Percentiles rank a stretch among this genome's conserved stretches.
Conservation (phyloP, 768 basidiomycete genomes). For the Mycena pura region DNA sequence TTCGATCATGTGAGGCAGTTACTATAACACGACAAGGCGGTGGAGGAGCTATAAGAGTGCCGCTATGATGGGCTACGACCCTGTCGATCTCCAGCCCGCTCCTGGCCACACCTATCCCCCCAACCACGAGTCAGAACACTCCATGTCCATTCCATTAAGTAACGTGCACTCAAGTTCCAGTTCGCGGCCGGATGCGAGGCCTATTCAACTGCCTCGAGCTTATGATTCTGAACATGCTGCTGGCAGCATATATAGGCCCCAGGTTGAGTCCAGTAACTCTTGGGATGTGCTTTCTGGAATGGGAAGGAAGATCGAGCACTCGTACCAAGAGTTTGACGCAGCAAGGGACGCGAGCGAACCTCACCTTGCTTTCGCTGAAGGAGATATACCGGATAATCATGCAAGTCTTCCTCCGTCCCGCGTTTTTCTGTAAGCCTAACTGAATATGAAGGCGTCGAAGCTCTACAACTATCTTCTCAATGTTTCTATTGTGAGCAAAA, state of each 20-base stretch:
- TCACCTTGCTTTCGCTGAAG: constrained; percentile 64
- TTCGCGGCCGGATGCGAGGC: background rate
- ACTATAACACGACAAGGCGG: too few species aligned
- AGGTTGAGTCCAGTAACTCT: constrained; percentile 5
- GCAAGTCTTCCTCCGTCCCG: constrained; percentile 39
- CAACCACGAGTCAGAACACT: background rate
- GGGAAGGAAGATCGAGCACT: constrained; percentile 56
- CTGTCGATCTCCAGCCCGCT: constrained; percentile 6
- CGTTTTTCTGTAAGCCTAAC: background rate
- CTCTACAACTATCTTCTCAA: constrained; percentile 79
- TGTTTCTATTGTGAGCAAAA: constrained; percentile 64
- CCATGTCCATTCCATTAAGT: constrained; percentile 17
- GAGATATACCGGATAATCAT: constrained; percentile 64
- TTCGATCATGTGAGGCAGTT: too few species aligned
- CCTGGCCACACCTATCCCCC: constrained; percentile 13
- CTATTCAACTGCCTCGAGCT: background rate
- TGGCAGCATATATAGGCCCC: background rate
- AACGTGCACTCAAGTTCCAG: constrained; percentile 3
- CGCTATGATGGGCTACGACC: constrained; percentile 7
- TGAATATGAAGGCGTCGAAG: constrained; percentile 53
- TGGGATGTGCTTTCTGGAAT: constrained; percentile 61
- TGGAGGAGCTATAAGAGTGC: too few species aligned
- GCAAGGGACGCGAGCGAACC: constrained; percentile 53
- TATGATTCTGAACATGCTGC: constrained; percentile 19
- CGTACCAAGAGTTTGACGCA: constrained; percentile 65